Conservation (phyloP, 345 rosid genomes). For the Eucalyptus decipiens region DNA sequence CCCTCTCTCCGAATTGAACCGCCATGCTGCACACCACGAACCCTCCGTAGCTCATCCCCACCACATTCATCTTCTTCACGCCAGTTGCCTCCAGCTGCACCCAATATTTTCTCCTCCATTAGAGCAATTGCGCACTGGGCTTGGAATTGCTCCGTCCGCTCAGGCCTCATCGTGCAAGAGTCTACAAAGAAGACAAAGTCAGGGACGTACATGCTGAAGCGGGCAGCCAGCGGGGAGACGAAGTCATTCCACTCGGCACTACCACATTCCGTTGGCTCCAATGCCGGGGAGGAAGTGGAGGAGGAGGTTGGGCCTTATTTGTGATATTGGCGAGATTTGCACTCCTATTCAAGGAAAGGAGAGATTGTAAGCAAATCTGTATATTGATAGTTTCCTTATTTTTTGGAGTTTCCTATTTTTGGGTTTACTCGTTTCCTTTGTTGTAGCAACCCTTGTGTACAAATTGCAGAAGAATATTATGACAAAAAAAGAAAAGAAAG, state of each 20-base stretch:
- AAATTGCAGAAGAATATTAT: not conserved
- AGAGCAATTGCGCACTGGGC: conserved; percentile 45
- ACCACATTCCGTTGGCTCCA: conserved; percentile 93
- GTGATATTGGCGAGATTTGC: not conserved
- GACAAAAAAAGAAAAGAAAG: too few species aligned
- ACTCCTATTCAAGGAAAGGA: not conserved
- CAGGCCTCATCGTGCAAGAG: conserved; percentile 50
- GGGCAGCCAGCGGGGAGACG: conserved; percentile 17
- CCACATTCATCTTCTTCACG: conserved; percentile 19
- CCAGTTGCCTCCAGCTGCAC: not conserved
- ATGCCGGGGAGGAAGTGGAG: conserved; percentile 28
- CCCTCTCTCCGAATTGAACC: conserved; percentile 51
- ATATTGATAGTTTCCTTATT: too few species aligned
- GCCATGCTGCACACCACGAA: conserved; percentile 67
- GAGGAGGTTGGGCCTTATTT: too few species aligned
- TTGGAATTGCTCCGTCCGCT: conserved; percentile 10
- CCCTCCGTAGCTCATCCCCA: conserved; percentile 77
- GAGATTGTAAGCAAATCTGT: not conserved
- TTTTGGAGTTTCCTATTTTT: too few species aligned
- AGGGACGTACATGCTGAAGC: conserved; percentile 55
- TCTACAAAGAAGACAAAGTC: conserved; percentile 75
- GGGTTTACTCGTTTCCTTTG: not conserved
- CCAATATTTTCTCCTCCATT: conserved; percentile 9
- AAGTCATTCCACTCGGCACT: conserved; percentile 24
- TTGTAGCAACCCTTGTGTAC: not conserved